Percentiles rank a stretch among this genome's conserved stretches.
phyloP scores from a whole-genome alignment of 2,329 filamentous ascomycete species.

The Cladosporium halotolerans region DNA sequence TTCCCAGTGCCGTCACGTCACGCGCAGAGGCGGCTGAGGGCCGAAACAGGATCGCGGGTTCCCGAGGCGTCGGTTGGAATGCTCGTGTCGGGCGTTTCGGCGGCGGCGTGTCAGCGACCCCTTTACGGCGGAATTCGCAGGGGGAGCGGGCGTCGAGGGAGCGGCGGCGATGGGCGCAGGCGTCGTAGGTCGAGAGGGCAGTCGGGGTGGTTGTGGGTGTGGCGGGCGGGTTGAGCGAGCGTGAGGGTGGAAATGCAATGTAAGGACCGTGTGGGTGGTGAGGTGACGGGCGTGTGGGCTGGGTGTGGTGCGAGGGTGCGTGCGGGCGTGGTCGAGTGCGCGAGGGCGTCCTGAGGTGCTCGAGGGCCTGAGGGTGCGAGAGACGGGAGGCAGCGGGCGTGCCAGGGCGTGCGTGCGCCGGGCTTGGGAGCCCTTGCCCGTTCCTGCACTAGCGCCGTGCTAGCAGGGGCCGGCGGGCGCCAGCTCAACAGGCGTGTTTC shows the following conservation, averaged over 20 bases:
- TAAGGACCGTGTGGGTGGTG: not conserved
- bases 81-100: slow-evolving; percentile 7
- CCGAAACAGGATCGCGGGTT: slow-evolving; percentile 2
- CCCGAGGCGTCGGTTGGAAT: slow-evolving; percentile 6
- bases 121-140: slow-evolving; percentile 5
- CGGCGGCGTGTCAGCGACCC: slow-evolving; percentile 6
- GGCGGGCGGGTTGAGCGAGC: not conserved
- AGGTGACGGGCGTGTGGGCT: not conserved
- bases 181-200: not conserved
- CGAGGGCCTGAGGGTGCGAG: not conserved
- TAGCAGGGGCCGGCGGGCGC: too few species aligned
- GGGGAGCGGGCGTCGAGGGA: not conserved
- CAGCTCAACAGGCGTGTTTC: not conserved
- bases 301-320: not conserved
- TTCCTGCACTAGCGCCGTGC: too few species aligned
- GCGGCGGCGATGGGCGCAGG: not conserved
- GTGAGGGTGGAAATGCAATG: not conserved
- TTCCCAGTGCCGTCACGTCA: not conserved
- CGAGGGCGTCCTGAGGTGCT: too few species aligned
- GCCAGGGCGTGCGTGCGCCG: not conserved
- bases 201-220: not conserved
- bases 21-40: not conserved
- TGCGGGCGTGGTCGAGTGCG: too few species aligned
- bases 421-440: too few species aligned
- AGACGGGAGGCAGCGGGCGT: not conserved